These are phyloP conservation scores for Eutypa lata DNA, from an alignment of 2,329 filamentous ascomycete species.

Conservation along the genomic window DNA sequence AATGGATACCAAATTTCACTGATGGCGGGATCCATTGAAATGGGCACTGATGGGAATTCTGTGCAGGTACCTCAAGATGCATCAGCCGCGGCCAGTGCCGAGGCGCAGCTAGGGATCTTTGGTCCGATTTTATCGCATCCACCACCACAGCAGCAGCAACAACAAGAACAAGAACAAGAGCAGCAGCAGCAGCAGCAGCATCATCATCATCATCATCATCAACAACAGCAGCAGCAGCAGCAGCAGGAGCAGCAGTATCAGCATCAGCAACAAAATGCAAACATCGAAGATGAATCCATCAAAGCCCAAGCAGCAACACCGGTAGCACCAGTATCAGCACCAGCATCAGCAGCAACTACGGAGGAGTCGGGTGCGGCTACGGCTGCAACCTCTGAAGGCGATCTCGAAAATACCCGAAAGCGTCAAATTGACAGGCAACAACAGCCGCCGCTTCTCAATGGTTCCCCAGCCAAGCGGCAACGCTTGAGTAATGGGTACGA, in stretches of 20 bases:
- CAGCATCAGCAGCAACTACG: conserved; percentile 28
- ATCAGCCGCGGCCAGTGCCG: conserved; percentile 38
- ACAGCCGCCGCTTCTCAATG: conserved; percentile 46
- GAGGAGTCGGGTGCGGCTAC: conserved; percentile 30
- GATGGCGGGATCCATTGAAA: conserved; percentile 24
- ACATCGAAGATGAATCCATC: conserved; percentile 25
- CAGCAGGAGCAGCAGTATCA: conserved; percentile 17
- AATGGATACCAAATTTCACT: conserved; percentile 17
- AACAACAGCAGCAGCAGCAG: conserved; percentile 17
- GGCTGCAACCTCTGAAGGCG: conserved; percentile 29
- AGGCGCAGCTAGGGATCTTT: conserved; percentile 53
- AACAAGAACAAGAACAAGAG: conserved; percentile 1
- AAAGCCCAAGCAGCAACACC: conserved; percentile 28
- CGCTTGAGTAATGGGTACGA: conserved; percentile 62
- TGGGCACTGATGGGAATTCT: conserved; percentile 37
- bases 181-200: conserved; percentile 16
- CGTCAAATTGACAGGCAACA: conserved; percentile 44
- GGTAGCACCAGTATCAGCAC: conserved; percentile 18
- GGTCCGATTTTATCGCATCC: conserved; percentile 50
- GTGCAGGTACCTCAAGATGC: conserved; percentile 49
- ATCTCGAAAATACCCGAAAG: conserved; percentile 47
- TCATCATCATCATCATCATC: conserved; percentile 17
- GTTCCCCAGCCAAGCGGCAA: conserved; percentile 56
- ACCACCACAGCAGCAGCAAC: conserved; percentile 28
- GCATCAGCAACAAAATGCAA: conserved; percentile 34